These are phyloP conservation scores for Lathyrus tuberosus DNA, from an alignment of 306 rosid species.

Conservation along the genomic window DNA sequence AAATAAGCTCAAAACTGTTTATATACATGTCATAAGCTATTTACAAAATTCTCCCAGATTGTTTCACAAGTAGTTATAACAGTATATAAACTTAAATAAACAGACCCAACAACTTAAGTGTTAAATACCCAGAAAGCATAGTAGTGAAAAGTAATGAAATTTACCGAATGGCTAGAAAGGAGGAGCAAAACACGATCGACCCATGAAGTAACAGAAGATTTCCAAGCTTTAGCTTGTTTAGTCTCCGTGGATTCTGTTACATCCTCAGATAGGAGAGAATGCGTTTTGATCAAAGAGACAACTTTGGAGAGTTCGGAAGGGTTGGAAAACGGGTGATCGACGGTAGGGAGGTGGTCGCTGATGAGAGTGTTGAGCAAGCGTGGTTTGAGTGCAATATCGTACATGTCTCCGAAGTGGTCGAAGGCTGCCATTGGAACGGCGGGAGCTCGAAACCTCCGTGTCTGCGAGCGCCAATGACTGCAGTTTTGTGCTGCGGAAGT, in stretches of 20 bases:
- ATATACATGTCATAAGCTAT: neutral
- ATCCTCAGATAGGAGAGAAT: conserved; percentile 66
- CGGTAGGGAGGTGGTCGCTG: conserved; percentile 59
- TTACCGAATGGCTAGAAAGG: conserved; percentile 58
- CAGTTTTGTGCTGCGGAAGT: neutral
- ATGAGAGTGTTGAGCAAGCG: conserved; percentile 63
- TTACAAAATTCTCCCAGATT: neutral
- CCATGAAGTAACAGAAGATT: conserved; percentile 73
- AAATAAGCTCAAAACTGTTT: neutral
- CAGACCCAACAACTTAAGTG: neutral
- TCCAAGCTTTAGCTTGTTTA: conserved; percentile 56
- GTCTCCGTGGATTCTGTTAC: conserved; percentile 39
- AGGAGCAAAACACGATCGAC: conserved; percentile 59
- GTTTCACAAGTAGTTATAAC: neutral
- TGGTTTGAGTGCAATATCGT: conserved; percentile 73
- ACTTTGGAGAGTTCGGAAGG: conserved; percentile 52
- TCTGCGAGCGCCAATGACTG: neutral
- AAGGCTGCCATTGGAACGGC: conserved; percentile 61
- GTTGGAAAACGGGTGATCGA: conserved; percentile 43
- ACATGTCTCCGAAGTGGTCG: conserved; percentile 54
- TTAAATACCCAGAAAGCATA: conserved; percentile 22
- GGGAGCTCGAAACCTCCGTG: neutral
- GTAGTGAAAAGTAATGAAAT: neutral
- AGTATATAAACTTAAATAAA: neutral
- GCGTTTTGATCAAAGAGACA: conserved; percentile 57